Evolutionary conservation across 345 rosid genomes (phyloP), one percentile per base, ranked within the genome.

Genomic region (Cochlearia excelsa): DNA sequence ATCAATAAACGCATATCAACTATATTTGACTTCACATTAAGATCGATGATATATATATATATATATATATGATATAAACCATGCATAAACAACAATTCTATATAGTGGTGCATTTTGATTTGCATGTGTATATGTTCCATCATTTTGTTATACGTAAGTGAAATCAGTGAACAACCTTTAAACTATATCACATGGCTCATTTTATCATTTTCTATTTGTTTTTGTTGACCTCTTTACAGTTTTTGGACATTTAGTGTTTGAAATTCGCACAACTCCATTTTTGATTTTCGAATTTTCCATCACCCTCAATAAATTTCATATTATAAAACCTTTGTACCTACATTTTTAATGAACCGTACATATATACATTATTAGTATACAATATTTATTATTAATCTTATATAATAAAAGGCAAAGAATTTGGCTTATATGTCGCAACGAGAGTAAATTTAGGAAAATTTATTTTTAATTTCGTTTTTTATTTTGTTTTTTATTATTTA

Each of bases 181-280:
- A 11, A 38, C 30, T 41, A 34, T 37, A 37, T 69, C 74, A 57
- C 75, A 64, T 70, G 70, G 65, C 39, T 51, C 37, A 11, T 51
- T 70, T 57, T 45, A 70, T 57, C 50, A 0, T 38, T 58, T 57
- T 64, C 61, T 27, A 5, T 31, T 64, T 70, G 75, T 70, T 57
- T 70, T 70, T 44, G 2, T 51, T 51, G 43, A 51, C 45, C 41
- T 49, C 28, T 37, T 34, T 26, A 11, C 10, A 4, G 23, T 1
- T 30, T 23, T 42, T 57, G 28, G 50, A 57, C 70, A 44, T 64
- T 46, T 64, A 51, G 70, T 43, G 5, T 57, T 70, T 64, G 50
- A 51, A 63, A 63, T 26, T 63, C 2, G 37, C 27, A 26, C 26
- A 26, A 30, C 45, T 50, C 62, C 29, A 43, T 43, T 23, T 9